Evolutionary conservation across 345 rosid genomes (phyloP).

Genomic region (Passiflora organensis): DNA sequence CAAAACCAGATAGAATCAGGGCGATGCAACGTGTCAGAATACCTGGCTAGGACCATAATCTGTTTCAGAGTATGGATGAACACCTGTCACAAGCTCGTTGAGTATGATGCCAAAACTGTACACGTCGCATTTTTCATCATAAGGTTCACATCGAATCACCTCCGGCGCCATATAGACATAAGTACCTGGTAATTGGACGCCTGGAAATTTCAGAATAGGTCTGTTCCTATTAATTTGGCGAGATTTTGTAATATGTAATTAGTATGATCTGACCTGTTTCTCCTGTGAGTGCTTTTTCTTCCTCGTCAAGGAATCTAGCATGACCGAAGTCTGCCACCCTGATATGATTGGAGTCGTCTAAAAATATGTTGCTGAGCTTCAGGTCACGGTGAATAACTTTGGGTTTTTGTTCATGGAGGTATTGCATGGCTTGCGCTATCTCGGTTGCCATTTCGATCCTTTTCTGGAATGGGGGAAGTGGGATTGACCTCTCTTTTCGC

Average conservation of each 20-base stretch:
- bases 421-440: conserved; percentile 61
- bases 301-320: conserved; percentile 42
- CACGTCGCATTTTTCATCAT: conserved; percentile 52
- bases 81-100: conserved; percentile 45
- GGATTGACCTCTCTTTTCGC: conserved; percentile 24
- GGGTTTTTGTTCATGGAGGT: conserved; percentile 57
- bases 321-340: conserved; percentile 66
- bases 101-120: conserved; percentile 50
- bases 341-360: conserved; percentile 42
- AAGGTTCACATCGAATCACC: conserved; percentile 54
- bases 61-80: conserved; percentile 42
- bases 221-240: too few relatives aligned
- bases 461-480: conserved; percentile 39
- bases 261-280: conserved; percentile 38
- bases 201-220: too few relatives aligned
- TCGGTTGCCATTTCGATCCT: conserved; percentile 42
- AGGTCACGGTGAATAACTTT: conserved; percentile 58
- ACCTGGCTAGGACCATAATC: conserved; percentile 42
- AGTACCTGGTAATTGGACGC: conserved; percentile 32
- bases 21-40: background rate
- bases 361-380: conserved; percentile 59
- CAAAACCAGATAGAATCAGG: background rate
- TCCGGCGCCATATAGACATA: conserved; percentile 62
- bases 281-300: conserved; percentile 51
- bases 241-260: background rate